Evolutionary conservation across 2,329 filamentous ascomycete species (phyloP).

Genomic region (Cercospora sesami): DNA sequence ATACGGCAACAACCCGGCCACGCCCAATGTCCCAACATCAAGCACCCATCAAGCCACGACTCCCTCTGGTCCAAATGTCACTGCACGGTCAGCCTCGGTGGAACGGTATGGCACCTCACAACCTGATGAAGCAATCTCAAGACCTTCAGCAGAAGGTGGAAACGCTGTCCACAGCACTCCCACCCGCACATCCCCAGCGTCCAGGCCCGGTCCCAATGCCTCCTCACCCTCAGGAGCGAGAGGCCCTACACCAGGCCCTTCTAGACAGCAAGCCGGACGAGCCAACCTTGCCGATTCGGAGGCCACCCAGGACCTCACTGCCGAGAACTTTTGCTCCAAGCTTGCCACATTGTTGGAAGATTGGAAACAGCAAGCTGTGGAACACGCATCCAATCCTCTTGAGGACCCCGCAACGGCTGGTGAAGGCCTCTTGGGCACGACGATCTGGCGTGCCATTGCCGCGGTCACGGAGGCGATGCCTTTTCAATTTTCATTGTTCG

Average conservation of each 20-base stretch:
- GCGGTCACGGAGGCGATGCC: constrained; percentile 2
- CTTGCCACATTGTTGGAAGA: neutral
- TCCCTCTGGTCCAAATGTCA: neutral
- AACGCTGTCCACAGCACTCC: neutral
- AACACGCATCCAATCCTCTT: no score
- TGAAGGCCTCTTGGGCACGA: neutral
- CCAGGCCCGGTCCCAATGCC: neutral
- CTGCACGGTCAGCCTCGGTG: neutral
- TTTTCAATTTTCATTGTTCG: neutral
- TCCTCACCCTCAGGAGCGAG: neutral
- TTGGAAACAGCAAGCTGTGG: neutral
- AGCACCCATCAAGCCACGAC: neutral
- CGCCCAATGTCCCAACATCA: neutral
- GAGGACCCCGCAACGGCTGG: neutral
- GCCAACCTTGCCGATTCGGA: neutral
- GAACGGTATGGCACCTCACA: neutral
- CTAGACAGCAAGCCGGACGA: neutral
- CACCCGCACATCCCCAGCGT: neutral
- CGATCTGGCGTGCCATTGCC: constrained; percentile 4
- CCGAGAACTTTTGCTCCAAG: neutral
- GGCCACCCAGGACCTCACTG: neutral
- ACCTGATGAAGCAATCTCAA: neutral
- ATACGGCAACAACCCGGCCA: neutral
- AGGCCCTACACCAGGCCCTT: neutral
- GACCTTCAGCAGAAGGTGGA: neutral